Conservation (phyloP, 768 basidiomycete species). For the Lactarius hatsudake region DNA sequence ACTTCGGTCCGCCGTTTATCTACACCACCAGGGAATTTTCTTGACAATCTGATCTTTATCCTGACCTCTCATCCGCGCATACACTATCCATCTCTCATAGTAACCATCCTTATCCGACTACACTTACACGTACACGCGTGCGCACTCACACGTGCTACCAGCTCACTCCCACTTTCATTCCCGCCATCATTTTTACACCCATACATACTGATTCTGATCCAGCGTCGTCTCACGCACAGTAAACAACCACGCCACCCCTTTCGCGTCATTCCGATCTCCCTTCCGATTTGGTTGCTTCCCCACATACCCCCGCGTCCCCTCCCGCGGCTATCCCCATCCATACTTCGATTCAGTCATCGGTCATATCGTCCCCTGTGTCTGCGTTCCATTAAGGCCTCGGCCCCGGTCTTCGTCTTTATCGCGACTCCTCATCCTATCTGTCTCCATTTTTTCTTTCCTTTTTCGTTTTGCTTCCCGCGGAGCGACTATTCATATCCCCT, state of each 20-base stretch:
- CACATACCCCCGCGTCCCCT: conserved; percentile 23
- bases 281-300: conserved; percentile 24
- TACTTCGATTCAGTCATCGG: neutral
- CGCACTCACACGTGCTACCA: conserved; percentile 1
- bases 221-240: neutral
- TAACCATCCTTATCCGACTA: neutral
- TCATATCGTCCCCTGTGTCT: neutral
- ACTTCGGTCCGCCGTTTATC: neutral
- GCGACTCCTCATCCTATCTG: neutral
- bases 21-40: neutral
- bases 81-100: neutral
- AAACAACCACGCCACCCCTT: neutral
- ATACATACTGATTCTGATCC: neutral
- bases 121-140: neutral
- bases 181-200: conserved; percentile 5
- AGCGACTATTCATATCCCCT: conserved; percentile 9
- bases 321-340: conserved; percentile 20
- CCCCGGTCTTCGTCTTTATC: conserved; percentile 13
- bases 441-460: neutral
- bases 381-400: conserved; percentile 2
- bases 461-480: conserved; percentile 6
- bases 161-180: conserved; percentile 9
- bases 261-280: conserved; percentile 22
- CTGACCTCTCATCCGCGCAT: neutral
- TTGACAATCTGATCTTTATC: neutral